These are phyloP conservation scores for Silene uniflora DNA, from an alignment of 148 eudicot genomes.

Conservation along the genomic window DNA sequence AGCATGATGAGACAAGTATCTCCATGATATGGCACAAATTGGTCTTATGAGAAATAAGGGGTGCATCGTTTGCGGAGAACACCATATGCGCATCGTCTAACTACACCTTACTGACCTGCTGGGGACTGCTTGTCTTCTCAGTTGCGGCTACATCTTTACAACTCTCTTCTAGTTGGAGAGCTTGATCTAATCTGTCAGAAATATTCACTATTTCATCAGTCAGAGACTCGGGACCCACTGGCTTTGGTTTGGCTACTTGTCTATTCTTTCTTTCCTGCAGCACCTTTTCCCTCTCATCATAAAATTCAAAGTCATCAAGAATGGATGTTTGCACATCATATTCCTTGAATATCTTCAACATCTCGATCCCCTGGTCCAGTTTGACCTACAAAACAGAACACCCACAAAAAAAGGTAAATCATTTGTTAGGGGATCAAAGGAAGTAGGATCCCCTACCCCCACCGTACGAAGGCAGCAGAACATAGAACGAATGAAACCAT, in stretches of 20 bases:
- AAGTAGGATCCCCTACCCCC: neutral
- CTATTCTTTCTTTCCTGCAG: slow-evolving; percentile 72
- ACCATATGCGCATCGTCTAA: slow-evolving; percentile 20
- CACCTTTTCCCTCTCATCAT: slow-evolving; percentile 75
- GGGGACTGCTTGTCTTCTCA: slow-evolving; percentile 27
- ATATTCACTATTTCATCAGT: slow-evolving; percentile 49
- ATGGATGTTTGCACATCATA: slow-evolving; percentile 66
- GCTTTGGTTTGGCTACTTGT: slow-evolving; percentile 47
- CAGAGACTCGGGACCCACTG: slow-evolving; percentile 32
- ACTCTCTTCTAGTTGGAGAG: slow-evolving; percentile 65
- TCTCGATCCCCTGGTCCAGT: slow-evolving; percentile 78
- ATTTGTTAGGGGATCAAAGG: neutral
- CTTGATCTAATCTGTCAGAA: slow-evolving; percentile 58
- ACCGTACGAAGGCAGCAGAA: neutral
- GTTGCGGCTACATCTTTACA: slow-evolving; percentile 33
- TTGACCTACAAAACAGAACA: slow-evolving; percentile 56
- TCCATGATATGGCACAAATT: neutral
- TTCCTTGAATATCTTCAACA: slow-evolving; percentile 83
- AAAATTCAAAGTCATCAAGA: slow-evolving; percentile 76
- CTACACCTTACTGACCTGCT: slow-evolving; percentile 30
- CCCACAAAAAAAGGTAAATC: neutral
- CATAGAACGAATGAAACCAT: too few relatives aligned
- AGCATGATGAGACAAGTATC: neutral
- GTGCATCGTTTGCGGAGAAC: slow-evolving; percentile 18
- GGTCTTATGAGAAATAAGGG: slow-evolving; percentile 2